Evolutionary conservation across 163 green algal species (phyloP).

Genomic region (Chlamydomonas reinhardtii): DNA sequence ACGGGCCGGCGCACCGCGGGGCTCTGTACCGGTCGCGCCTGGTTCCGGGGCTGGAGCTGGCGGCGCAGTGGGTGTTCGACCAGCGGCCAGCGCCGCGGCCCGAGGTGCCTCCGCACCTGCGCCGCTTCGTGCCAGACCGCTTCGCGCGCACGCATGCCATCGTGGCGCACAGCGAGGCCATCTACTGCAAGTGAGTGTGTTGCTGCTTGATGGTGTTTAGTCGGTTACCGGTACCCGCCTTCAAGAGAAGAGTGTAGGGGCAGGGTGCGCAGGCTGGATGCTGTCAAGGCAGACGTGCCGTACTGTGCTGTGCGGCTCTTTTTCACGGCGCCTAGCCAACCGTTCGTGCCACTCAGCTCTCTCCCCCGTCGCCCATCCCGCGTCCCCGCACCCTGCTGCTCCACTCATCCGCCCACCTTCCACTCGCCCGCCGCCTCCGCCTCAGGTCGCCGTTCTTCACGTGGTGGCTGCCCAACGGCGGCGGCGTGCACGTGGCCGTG

Average conservation of each 20-base stretch:
- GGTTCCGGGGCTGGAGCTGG: constrained; percentile 12
- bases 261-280: no score
- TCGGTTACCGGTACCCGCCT: no score
- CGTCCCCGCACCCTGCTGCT: no score
- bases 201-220: no score
- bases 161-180: constrained; percentile 48
- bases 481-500: constrained; percentile 63
- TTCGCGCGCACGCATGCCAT: constrained; percentile 61
- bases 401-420: no score
- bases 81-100: neutral
- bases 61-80: constrained; percentile 55
- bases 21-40: constrained; percentile 38
- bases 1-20: neutral
- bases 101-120: constrained; percentile 27
- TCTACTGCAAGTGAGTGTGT: constrained; percentile 60
- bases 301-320: no score
- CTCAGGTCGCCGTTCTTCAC: constrained; percentile 63
- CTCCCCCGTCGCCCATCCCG: no score
- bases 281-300: no score
- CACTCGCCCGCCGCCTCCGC: no score
- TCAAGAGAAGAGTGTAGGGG: no score
- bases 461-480: constrained; percentile 59
- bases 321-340: no score
- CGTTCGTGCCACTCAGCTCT: no score
- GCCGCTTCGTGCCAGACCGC: constrained; percentile 41